Evolutionary conservation across 2,329 filamentous ascomycete genomes (phyloP), one percentile per base, ranked within the genome.

Genomic region (Cladosporium sp.): DNA sequence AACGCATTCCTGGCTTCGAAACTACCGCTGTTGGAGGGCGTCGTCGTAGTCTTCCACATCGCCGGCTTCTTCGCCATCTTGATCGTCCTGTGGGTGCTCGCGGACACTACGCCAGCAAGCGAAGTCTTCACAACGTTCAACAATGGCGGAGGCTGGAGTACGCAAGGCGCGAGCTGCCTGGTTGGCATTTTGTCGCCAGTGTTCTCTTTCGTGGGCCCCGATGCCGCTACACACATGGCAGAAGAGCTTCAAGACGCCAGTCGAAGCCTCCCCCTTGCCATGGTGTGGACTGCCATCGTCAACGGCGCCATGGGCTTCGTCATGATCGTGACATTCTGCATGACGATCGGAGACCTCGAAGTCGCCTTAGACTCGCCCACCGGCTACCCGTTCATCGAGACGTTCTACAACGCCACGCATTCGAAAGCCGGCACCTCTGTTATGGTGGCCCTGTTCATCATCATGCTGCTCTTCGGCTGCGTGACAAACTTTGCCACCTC

Each of bases 401-500:
- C 59, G 14, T 74, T 75, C 58, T 71, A 70, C 62, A 67, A 69
- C 28, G 71, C 71, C 4, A 75, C 73, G 5, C 61, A 71, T 54
- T 68, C 66, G 8, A 64, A 68, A n/a, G 67, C 64, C 2, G 74
- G 70, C 14, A 69, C 74, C 3, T 73, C 68, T 1, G 62, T 66
- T 28, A 67, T 69, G 62, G 65, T 66, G 3, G 59, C 57, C 52
- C 71, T 77, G 51, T 72, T 77, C 59, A 69, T 75, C 19, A 64
- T 72, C 1, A 65, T 76, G 2, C 70, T 73, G 9, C 71, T 77
- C 49, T 75, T 70, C 59, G 74, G 71, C 22, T 74, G 73, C 5
- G 69, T 75, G 15, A 73, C 70, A 6, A 65, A 71, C 34, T 61
- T 75, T 17, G 75, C 76, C 34, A 72, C 76, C 1, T 74, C 74